Percentiles rank a stretch among this genome's conserved stretches.
Conservation (phyloP, 1,284 basidiomycete species). For the Puccinia horiana region DNA sequence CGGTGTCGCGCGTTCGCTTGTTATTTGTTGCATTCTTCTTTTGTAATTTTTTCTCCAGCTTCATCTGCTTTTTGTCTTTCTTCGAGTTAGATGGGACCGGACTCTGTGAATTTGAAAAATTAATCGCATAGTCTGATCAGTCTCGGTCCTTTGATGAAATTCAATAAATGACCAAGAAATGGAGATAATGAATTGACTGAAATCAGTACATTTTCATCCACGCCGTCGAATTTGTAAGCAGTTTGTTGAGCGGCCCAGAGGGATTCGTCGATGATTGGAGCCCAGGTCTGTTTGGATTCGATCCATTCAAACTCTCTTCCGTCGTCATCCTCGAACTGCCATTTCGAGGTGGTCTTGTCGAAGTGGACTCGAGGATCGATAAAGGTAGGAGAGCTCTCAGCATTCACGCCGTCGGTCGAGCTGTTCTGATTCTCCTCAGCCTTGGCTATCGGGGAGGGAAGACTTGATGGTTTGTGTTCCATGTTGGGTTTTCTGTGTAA, state of each 20-base stretch:
- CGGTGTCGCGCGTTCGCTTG: slow-evolving; percentile 64
- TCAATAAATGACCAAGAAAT: not conserved
- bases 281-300: slow-evolving; percentile 71
- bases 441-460: not conserved
- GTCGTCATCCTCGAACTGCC: slow-evolving; percentile 82
- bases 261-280: slow-evolving; percentile 82
- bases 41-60: slow-evolving; percentile 61
- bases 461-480: not conserved
- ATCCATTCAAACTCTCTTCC: slow-evolving; percentile 88
- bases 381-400: slow-evolving; percentile 52
- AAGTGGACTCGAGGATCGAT: slow-evolving; percentile 67
- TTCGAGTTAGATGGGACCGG: slow-evolving; percentile 56
- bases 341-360: slow-evolving; percentile 73
- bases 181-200: not conserved
- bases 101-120: slow-evolving; percentile 48
- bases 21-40: slow-evolving; percentile 58
- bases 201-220: slow-evolving; percentile 79
- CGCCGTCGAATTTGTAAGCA: slow-evolving; percentile 82
- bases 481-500: no score
- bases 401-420: not conserved
- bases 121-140: not conserved
- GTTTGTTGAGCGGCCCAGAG: slow-evolving; percentile 82
- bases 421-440: not conserved
- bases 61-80: slow-evolving; percentile 69
- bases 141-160: not conserved